Evolutionary conservation across 1,284 basidiomycete species (phyloP).

Genomic region (Fomitiporia mediterranea): DNA sequence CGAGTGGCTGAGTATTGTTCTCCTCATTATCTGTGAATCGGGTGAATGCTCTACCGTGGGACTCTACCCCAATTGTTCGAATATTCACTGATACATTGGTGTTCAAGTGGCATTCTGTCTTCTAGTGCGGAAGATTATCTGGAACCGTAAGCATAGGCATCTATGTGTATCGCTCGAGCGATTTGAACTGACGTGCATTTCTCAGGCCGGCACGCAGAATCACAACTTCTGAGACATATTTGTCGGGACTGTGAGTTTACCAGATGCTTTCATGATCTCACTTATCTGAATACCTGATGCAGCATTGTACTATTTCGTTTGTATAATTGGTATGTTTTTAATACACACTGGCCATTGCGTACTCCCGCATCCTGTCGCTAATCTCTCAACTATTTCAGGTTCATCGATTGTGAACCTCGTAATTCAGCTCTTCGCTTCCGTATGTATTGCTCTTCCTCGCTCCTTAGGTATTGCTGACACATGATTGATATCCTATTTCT

Average conservation of each 20-base stretch:
- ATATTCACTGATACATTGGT: background rate
- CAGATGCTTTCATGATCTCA: background rate
- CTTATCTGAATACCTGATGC: background rate
- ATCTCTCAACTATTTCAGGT: too few species aligned
- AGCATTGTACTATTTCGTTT: conserved; percentile 7
- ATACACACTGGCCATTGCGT: too few species aligned
- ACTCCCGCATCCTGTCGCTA: too few species aligned
- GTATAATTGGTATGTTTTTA: conserved; percentile 3
- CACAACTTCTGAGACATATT: conserved; percentile 2
- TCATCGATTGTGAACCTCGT: conserved; percentile 7
- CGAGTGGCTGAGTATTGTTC: conserved; percentile 11
- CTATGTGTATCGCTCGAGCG: background rate
- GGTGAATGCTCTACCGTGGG: background rate
- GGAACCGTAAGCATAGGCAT: background rate
- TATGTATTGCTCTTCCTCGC: background rate
- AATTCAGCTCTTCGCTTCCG: conserved; percentile 12
- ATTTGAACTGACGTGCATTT: background rate
- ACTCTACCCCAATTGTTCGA: background rate
- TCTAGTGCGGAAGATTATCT: background rate
- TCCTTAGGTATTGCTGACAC: background rate
- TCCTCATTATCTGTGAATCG: conserved; percentile 10
- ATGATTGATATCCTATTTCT: background rate
- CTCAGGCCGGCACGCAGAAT: background rate
- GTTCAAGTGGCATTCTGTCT: conserved; percentile 7
- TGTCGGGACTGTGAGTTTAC: conserved; percentile 5